These are phyloP conservation scores for slime mould (Dictyostelium discoideum) DNA, from an alignment of 78 protist genomes.

Conservation along the genomic window DNA sequence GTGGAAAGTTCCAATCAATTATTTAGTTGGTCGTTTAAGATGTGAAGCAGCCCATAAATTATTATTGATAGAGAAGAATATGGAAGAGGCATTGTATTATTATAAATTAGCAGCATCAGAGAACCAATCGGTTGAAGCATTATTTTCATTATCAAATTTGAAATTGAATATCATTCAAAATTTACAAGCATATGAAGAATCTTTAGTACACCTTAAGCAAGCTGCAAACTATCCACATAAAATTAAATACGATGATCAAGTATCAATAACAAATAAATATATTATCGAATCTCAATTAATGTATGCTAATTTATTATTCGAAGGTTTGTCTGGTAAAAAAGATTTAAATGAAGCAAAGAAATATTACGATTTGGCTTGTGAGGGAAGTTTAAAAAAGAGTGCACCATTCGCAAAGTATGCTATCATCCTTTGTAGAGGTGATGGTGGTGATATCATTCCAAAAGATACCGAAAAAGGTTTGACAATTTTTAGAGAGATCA, in stretches of 20 bases:
- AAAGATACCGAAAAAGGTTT: neutral
- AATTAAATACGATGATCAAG: neutral
- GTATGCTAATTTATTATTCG: neutral
- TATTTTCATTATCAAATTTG: slow-evolving; percentile 14
- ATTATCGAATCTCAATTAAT: slow-evolving; percentile 2
- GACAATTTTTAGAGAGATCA: neutral
- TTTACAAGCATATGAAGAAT: neutral
- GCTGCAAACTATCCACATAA: neutral
- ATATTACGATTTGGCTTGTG: neutral
- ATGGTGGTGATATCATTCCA: slow-evolving; percentile 18
- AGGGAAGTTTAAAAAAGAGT: neutral
- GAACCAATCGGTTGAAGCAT: slow-evolving; percentile 1
- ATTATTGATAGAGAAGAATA: neutral
- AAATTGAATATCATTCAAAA: neutral
- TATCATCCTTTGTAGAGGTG: slow-evolving; percentile 11
- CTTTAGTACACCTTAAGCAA: neutral
- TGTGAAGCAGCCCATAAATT: slow-evolving; percentile 19
- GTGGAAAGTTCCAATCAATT: neutral
- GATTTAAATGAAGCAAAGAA: slow-evolving; percentile 5
- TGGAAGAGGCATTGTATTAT: neutral
- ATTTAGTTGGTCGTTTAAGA: slow-evolving; percentile 16
- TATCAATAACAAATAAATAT: neutral
- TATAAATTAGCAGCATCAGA: slow-evolving; percentile 15
- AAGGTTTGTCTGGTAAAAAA: neutral
- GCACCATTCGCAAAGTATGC: slow-evolving; percentile 4